Evolutionary conservation across 2,329 filamentous ascomycete genomes (phyloP), one percentile per base, ranked within the genome.

Genomic region (Penicillium aurantiogriseum): DNA sequence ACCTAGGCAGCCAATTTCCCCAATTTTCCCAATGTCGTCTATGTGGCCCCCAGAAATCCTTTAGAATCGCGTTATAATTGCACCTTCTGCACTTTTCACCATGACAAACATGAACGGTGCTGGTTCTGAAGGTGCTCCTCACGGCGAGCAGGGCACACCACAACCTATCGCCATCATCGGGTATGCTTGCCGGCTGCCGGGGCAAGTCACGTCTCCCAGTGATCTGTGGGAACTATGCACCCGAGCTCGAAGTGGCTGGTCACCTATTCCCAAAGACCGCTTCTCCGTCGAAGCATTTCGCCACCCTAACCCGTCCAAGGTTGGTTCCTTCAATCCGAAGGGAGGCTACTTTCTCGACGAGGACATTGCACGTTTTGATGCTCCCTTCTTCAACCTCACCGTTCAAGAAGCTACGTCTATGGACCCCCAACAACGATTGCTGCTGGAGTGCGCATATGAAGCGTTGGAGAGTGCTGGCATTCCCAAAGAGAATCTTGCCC

Each of bases 391-490:
- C 57, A 65, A 65, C 45, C 58, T 69, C 10, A 64, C 59, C 15
- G 55, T 63, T 5, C 60, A 65, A 43, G 65, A 67, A 52, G 67
- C 64, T n/a, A 60, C 63, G 10, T 58, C 63, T 17, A 67, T 69
- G 61, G 67, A 69, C 45, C 67, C 67, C 0, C 65, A 69, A 44
- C 63, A 67, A 51, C 64, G 67, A 10, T 40, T 69, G n/a, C 54
- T 67, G 27, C 51, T 70, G 4, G 67, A 70, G 44, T 62, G 58
- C 40, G 53, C 66, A 8, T 70, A 62, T 44, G 67, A 69, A 60
- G 67, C 66, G 47, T 67, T 69, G 57, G 67, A 69, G 56, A 69
- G 62, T 64, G 67, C 64, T 54, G 66, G 66, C 42, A 66, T 69
- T 55, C 65, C 67, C 49, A 68, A 66, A 58, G 65, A 69, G 38